Percentiles rank a stretch among this genome's conserved stretches.
Conservation (phyloP, 495 filamentous ascomycete genomes). For the Beverwykella pulmonaria region DNA sequence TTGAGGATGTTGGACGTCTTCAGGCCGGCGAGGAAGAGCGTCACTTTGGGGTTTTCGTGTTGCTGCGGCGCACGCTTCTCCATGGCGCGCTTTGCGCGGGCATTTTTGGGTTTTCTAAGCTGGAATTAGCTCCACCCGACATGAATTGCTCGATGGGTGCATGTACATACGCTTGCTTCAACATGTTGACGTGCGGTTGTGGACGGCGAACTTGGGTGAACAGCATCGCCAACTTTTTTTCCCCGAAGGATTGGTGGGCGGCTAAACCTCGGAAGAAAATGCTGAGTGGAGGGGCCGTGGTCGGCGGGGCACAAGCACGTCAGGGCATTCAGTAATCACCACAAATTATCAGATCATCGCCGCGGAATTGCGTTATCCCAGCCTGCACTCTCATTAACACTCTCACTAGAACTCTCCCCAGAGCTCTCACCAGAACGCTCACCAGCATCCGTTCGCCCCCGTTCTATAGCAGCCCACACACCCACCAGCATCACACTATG, state of each 20-base stretch:
- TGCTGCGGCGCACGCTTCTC: constrained; percentile 88
- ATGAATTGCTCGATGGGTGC: neutral
- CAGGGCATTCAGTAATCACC: constrained; percentile 28
- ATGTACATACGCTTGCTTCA: constrained; percentile 54
- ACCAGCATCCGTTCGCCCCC: neutral
- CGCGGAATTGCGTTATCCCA: too few species aligned
- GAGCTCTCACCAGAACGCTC: too few species aligned
- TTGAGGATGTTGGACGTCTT: constrained; percentile 76
- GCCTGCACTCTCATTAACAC: neutral
- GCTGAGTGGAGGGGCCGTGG: neutral
- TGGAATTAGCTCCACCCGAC: constrained; percentile 28
- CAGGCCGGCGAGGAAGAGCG: constrained; percentile 82
- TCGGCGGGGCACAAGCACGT: constrained; percentile 31
- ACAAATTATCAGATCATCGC: constrained; percentile 23
- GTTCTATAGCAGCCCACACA: neutral
- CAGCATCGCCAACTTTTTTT: constrained; percentile 14
- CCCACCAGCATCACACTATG: constrained; percentile 16
- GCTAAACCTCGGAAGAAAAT: neutral
- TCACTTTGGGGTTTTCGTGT: constrained; percentile 82
- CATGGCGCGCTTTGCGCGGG: constrained; percentile 88
- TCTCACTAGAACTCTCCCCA: too few species aligned
- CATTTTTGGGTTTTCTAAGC: constrained; percentile 82
- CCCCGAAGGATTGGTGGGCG: constrained; percentile 1
- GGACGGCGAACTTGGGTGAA: neutral
- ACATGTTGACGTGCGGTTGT: constrained; percentile 42